Evolutionary conservation across 495 filamentous ascomycete species (phyloP).

Genomic region (Xylaria longipes): DNA sequence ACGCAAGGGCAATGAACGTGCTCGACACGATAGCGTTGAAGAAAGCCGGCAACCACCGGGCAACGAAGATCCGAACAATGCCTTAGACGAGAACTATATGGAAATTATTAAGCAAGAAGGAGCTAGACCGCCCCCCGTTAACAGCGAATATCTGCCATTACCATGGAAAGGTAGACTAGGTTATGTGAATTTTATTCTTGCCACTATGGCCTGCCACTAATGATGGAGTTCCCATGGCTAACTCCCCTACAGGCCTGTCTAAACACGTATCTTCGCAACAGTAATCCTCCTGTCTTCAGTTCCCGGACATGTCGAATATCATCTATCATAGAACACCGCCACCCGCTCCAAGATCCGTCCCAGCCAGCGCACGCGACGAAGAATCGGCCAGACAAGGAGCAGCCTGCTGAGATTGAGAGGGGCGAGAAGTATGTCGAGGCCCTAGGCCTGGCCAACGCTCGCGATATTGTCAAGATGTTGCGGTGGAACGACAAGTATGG

Average conservation of each 20-base stretch:
- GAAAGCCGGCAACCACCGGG: slow-evolving; percentile 30
- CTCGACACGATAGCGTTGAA: slow-evolving; percentile 36
- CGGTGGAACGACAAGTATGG: slow-evolving; percentile 93
- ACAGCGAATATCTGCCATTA: slow-evolving; percentile 84
- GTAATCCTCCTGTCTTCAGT: slow-evolving; percentile 86
- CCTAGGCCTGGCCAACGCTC: slow-evolving; percentile 80
- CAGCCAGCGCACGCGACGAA: slow-evolving; percentile 80
- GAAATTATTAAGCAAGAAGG: slow-evolving; percentile 55
- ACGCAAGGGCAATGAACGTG: slow-evolving; percentile 23
- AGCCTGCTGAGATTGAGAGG: slow-evolving; percentile 63
- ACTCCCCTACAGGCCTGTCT: slow-evolving; percentile 71
- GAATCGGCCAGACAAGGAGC: slow-evolving; percentile 77
- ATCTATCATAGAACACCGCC: slow-evolving; percentile 86
- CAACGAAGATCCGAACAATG: slow-evolving; percentile 16
- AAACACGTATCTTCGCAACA: slow-evolving; percentile 88
- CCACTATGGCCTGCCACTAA: slow-evolving; percentile 7
- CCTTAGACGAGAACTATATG: slow-evolving; percentile 35
- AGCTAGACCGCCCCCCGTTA: slow-evolving; percentile 72
- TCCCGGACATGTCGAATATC: slow-evolving; percentile 92
- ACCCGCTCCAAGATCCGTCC: slow-evolving; percentile 76
- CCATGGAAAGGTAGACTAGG: slow-evolving; percentile 94
- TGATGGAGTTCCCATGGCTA: slow-evolving; percentile 20
- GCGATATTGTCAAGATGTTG: slow-evolving; percentile 83
- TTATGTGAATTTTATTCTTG: slow-evolving; percentile 67
- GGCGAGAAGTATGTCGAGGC: slow-evolving; percentile 78